These are phyloP conservation scores for Arthrobotrys conoides DNA, from an alignment of 2,329 filamentous ascomycete species.

Conservation along the genomic window DNA sequence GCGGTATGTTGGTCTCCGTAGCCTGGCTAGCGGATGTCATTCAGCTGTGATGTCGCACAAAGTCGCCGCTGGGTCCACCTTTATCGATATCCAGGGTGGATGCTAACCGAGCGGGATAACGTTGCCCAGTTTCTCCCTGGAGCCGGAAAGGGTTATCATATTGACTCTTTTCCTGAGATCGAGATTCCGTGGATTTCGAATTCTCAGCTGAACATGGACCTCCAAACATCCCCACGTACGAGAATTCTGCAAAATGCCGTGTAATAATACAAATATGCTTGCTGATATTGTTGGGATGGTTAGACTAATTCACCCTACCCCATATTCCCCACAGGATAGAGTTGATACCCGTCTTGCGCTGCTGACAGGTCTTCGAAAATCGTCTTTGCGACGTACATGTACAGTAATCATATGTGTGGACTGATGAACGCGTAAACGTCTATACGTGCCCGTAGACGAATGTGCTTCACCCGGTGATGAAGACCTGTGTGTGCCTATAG, in stretches of 20 bases:
- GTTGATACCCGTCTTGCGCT: not conserved
- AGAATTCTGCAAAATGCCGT: constrained; percentile 26
- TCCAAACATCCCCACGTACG: not conserved
- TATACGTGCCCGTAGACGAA: constrained; percentile 15
- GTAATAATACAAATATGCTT: constrained; percentile 1
- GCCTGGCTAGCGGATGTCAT: constrained; percentile 4
- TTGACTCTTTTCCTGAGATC: constrained; percentile 39
- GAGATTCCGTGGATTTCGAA: constrained; percentile 10
- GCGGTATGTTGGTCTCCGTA: constrained; percentile 9
- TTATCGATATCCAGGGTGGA: constrained; percentile 56
- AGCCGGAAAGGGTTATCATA: constrained; percentile 40
- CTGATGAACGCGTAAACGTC: constrained; percentile 39
- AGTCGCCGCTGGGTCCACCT: constrained; percentile 29
- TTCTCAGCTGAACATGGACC: constrained; percentile 56
- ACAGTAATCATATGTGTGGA: not conserved
- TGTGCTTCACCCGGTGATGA: constrained; percentile 10
- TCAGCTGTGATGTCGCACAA: constrained; percentile 25
- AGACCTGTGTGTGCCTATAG: constrained; percentile 39
- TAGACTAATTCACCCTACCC: not conserved
- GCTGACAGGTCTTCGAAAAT: constrained; percentile 6
- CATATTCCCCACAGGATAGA: not conserved
- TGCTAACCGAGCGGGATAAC: constrained; percentile 53
- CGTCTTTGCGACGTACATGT: not conserved
- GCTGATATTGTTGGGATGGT: constrained; percentile 13
- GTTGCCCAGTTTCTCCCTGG: constrained; percentile 35